A percentile compares a stretch with the other conserved stretches of the same genome.
Evolutionary conservation across 371 early-diverging fungal species (phyloP).

Genomic region (Batkoa obscura): DNA sequence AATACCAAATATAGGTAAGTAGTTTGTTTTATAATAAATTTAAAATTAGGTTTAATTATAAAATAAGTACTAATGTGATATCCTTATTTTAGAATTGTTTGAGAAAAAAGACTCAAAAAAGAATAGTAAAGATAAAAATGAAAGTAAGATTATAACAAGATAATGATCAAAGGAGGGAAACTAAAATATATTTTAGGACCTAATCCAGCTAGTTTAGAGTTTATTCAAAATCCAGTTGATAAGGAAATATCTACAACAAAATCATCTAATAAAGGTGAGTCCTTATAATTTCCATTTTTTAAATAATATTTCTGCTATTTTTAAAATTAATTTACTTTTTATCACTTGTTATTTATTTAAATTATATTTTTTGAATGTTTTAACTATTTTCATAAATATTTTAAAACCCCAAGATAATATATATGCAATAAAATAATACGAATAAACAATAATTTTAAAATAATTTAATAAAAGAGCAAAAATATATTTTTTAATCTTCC

Average conservation of each 20-base stretch:
- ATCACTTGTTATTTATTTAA: not conserved
- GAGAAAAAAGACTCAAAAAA: not conserved
- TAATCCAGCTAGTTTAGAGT: not conserved
- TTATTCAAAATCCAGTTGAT: not conserved
- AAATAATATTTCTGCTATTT: not conserved
- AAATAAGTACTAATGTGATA: not conserved
- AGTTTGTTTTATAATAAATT: not conserved
- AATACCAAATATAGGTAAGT: not conserved
- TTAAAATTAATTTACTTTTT: not conserved
- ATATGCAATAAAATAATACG: no score
- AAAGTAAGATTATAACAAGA: no score
- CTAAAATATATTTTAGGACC: no score
- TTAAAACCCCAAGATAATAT: no score
- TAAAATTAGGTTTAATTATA: not conserved
- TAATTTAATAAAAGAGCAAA: no score
- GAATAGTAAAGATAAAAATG: no score
- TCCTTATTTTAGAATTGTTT: not conserved
- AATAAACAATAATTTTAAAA: no score
- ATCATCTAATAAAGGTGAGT: not conserved
- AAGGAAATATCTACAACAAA: not conserved
- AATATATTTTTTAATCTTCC: no score
- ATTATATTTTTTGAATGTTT: not conserved
- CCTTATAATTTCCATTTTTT: not conserved
- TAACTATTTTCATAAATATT: not conserved
- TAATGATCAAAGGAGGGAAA: no score